These are phyloP conservation scores for Lachnellula occidentalis DNA, from an alignment of 2,329 filamentous ascomycete genomes.

Conservation along the genomic window DNA sequence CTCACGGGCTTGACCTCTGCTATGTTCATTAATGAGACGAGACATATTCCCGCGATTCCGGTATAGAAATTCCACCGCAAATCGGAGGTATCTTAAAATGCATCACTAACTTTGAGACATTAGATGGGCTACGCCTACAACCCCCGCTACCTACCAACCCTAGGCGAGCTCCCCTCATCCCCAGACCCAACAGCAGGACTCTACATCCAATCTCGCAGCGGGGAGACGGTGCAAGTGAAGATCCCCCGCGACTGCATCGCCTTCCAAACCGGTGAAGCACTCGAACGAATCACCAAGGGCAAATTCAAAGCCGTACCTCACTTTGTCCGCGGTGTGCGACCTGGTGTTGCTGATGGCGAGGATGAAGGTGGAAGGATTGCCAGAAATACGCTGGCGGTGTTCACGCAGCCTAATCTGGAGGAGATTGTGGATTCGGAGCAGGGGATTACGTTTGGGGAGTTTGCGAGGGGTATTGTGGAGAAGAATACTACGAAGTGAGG, in stretches of 20 bases:
- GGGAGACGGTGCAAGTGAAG: slow-evolving; percentile 79
- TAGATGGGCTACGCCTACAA: slow-evolving; percentile 21
- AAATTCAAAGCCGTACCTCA: slow-evolving; percentile 93
- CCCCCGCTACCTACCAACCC: slow-evolving; percentile 38
- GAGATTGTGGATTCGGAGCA: slow-evolving; percentile 68
- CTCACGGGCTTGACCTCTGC: slow-evolving; percentile 89
- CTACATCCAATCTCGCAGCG: slow-evolving; percentile 87
- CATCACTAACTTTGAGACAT: not conserved
- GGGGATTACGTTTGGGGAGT: slow-evolving; percentile 67
- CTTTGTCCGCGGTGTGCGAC: slow-evolving; percentile 75
- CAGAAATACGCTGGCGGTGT: slow-evolving; percentile 88
- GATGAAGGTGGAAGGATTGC: slow-evolving; percentile 51
- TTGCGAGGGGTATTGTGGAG: slow-evolving; percentile 46
- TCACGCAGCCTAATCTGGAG: slow-evolving; percentile 90
- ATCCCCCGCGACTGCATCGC: slow-evolving; percentile 89
- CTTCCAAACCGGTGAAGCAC: slow-evolving; percentile 90
- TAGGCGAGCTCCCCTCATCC: slow-evolving; percentile 67
- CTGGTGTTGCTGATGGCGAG: slow-evolving; percentile 36
- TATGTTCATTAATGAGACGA: slow-evolving; percentile 86
- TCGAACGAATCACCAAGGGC: slow-evolving; percentile 87
- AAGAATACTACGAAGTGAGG: slow-evolving; percentile 31
- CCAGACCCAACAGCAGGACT: slow-evolving; percentile 82
- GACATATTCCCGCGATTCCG: slow-evolving; percentile 32
- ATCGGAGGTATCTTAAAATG: not conserved
- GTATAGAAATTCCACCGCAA: not conserved